These are phyloP conservation scores for Gyrodon lividus DNA, from an alignment of 768 basidiomycete species.

Conservation along the genomic window DNA sequence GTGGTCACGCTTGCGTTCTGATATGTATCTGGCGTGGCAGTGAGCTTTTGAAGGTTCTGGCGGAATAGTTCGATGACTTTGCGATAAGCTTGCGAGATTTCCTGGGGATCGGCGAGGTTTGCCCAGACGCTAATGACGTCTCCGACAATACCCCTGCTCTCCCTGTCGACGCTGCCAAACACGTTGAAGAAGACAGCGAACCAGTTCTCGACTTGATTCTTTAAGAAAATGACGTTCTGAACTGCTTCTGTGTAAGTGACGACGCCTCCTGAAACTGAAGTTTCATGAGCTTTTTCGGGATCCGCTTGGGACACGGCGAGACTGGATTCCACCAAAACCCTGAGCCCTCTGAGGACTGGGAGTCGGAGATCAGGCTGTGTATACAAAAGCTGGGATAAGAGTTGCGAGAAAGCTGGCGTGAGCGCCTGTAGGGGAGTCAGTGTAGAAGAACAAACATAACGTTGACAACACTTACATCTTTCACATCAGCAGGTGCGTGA, in stretches of 20 bases:
- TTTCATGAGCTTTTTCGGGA: slow-evolving; percentile 28
- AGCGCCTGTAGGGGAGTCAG: slow-evolving; percentile 53
- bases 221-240: slow-evolving; percentile 69
- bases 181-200: slow-evolving; percentile 95
- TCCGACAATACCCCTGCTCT: slow-evolving; percentile 73
- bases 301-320: slow-evolving; percentile 44
- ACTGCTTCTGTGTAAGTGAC: slow-evolving; percentile 60
- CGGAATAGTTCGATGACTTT: slow-evolving; percentile 75
- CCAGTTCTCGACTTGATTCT: slow-evolving; percentile 85
- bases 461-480: slow-evolving; percentile 46
- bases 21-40: slow-evolving; percentile 31
- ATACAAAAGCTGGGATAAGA: slow-evolving; percentile 94
- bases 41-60: slow-evolving; percentile 52
- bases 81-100: slow-evolving; percentile 75
- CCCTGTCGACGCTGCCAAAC: slow-evolving; percentile 81
- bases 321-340: slow-evolving; percentile 80
- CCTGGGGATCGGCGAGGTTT: slow-evolving; percentile 73
- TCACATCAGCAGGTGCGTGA: slow-evolving; percentile 72
- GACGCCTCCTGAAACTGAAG: slow-evolving; percentile 21
- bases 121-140: slow-evolving; percentile 90
- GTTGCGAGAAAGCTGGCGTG: slow-evolving; percentile 73
- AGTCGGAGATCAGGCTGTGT: slow-evolving; percentile 81
- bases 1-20: slow-evolving; percentile 47
- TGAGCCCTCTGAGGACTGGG: slow-evolving; percentile 78
- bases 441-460: neutral